Base-by-base conservation (phyloP, 441 rosid genomes). In the Jatropha podagrica region DNA sequence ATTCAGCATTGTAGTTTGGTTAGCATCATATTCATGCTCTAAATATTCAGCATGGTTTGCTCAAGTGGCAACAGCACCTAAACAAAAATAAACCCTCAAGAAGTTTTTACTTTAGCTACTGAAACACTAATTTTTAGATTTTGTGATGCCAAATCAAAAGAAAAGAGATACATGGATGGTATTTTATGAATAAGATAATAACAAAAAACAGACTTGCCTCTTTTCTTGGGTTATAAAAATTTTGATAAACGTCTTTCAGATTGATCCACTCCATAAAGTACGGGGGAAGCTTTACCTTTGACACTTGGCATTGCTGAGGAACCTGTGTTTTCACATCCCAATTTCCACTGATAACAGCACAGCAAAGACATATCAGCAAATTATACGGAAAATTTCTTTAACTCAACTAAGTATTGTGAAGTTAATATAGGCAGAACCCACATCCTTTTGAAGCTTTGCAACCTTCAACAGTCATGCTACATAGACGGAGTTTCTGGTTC, bases 261-360 rank as follows among this genome's bases (percentile, higher is more conserved):
- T 95, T 95, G 80, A 93, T 86, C 99, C 98, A 95, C 80, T 95
- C 94, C 92, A 80, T 87, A 71, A 91, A 93, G 76, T 95, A 95
- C 32, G 87, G 75, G 0, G 99, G 99, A 78, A 91, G 92, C 58
- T 86, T 88, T 81, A 93, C 86, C 75, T 84, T 83, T 4, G 95
- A 83, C 62, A 90, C 92, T 37, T 72, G 44, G 80, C 98, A 95
- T 74, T 93, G 99, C 82, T 86, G 88, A 8, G 98, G 99, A 41
- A 95, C 77, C 84, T 90, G 86, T 61, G 99, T 90, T 84, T 95
- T 95, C 88, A 95, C 78, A 85, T 95, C 99, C 99, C 98, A 95
- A 68, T 95, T 91, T 71, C 99, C 98, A 82, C 99, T 95, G 77
- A 63, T 51, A 81, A 13, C 75, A 79, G 65, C 37, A 69, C 42